Base-by-base conservation (phyloP, 352 stramenopile genomes). In the Paralagenidium karlingii region DNA sequence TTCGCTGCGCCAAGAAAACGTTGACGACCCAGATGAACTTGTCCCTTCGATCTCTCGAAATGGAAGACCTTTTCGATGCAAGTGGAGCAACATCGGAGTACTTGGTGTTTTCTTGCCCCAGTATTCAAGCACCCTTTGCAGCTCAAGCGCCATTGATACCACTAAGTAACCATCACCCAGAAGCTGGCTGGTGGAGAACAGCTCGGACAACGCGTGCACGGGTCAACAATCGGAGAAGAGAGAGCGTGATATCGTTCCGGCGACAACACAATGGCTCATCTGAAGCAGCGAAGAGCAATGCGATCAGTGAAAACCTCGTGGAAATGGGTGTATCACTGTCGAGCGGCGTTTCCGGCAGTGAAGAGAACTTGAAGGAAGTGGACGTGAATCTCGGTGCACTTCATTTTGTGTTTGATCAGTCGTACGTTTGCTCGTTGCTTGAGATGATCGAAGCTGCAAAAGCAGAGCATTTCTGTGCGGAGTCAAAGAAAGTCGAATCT, bases 341-440 rank as follows among this genome's bases (percentile, higher is more conserved):
- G n/a, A 79, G 63, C 43, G 69, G 87, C 43, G 49, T 68, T 21
- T 59, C 63, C 32, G 84, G 54, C 22, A 68, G 75, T 4, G 54
- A 67, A 34, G 64, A 85, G 43, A 32, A 61, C 2, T 39, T 66
- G 27, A 58, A 55, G 13, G 60, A 88, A 16, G 19, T 88, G n/a
- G 69, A 88, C 50, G 41, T 89, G 24, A 62, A 68, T 29, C 53
- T 89, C 34, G 79, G 79, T 11, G 74, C 69, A 3, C 54, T 93
- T 13, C 79, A 93, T 34, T 51, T 93, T 15, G 71, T 84, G 30
- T 87, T 90, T 48, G 76, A 93, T 30, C 79, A 93, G 41, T 71
- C 74, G 15, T 89, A 89, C 28, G 55, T 90, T 7, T 82, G 70
- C 34, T 85, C 73, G 36, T 45, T 90, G 40, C 19, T 90, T 2